Evolutionary conservation across 306 rosid genomes (phyloP).

Genomic region (Lotus japonicus): DNA sequence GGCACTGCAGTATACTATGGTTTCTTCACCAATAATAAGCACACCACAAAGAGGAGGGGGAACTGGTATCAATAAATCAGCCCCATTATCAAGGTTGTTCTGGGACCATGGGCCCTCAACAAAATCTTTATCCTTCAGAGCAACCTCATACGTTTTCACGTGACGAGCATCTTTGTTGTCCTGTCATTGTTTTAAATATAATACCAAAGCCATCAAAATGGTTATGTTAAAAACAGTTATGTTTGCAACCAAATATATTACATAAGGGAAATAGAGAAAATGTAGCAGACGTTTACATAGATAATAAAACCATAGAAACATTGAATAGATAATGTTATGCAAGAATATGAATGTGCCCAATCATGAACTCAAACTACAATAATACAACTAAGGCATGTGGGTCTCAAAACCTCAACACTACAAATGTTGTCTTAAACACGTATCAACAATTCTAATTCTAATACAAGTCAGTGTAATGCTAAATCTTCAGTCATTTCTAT

Average conservation of each 20-base stretch:
- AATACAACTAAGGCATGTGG: not conserved
- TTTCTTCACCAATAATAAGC: conserved; percentile 94
- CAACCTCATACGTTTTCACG: conserved; percentile 94
- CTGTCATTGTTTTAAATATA: conserved; percentile 43
- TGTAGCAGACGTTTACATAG: not conserved
- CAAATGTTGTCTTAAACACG: not conserved
- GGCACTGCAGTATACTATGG: conserved; percentile 94
- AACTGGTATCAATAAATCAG: conserved; percentile 88
- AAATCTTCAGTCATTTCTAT: not conserved
- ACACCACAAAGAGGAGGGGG: conserved; percentile 98
- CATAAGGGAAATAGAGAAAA: not conserved
- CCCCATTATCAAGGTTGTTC: conserved; percentile 95
- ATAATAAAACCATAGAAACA: not conserved
- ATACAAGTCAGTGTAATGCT: not conserved
- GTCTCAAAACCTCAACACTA: not conserved
- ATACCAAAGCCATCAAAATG: conserved; percentile 6
- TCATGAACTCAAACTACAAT: not conserved
- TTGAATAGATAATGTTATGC: not conserved
- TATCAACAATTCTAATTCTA: not conserved
- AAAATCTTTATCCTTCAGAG: conserved; percentile 94
- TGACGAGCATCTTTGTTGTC: conserved; percentile 98
- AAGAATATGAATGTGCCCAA: not conserved
- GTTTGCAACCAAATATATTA: not conserved
- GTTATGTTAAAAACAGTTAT: not conserved
- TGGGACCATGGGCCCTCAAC: conserved; percentile 98